Evolutionary conservation across 768 basidiomycete genomes (phyloP).

Genomic region (Pholiota molesta): DNA sequence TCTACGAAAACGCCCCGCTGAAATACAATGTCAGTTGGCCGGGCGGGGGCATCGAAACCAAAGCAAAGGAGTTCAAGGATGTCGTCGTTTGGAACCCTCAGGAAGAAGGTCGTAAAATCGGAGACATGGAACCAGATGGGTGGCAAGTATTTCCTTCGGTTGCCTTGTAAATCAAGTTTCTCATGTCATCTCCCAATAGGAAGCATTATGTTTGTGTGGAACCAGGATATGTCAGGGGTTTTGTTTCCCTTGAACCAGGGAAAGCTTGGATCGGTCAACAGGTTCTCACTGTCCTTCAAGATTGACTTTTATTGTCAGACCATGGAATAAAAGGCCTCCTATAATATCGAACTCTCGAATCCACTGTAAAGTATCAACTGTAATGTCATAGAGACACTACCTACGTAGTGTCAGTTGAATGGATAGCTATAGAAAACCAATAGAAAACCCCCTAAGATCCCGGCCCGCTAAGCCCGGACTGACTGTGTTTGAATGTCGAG

Average conservation of each 20-base stretch:
- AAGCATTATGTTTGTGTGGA: constrained; percentile 89
- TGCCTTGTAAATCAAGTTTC: background rate
- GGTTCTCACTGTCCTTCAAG: constrained; percentile 51
- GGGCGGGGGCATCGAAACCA: constrained; percentile 56
- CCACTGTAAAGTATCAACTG: background rate
- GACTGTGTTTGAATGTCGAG: too few relatives aligned
- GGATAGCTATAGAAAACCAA: too few relatives aligned
- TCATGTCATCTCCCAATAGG: constrained; percentile 44
- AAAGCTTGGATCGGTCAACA: constrained; percentile 81
- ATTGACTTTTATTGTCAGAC: constrained; percentile 19
- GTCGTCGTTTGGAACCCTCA: constrained; percentile 97
- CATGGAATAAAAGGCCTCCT: background rate
- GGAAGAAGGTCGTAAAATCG: constrained; percentile 70
- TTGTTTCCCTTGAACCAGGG: constrained; percentile 61
- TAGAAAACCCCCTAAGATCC: background rate
- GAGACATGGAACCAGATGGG: constrained; percentile 88
- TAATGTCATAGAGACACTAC: background rate
- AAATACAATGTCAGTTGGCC: constrained; percentile 65
- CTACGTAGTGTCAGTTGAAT: too few relatives aligned
- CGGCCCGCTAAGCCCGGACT: background rate
- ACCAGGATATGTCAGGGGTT: constrained; percentile 83
- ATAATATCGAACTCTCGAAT: background rate
- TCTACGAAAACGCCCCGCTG: constrained; percentile 68
- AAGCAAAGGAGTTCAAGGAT: constrained; percentile 63
- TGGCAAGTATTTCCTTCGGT: constrained; percentile 54